Percentiles rank a stretch among this genome's conserved stretches.
Evolutionary conservation across 2,329 filamentous ascomycete genomes (phyloP).

Genomic region (Neonectria faginata): DNA sequence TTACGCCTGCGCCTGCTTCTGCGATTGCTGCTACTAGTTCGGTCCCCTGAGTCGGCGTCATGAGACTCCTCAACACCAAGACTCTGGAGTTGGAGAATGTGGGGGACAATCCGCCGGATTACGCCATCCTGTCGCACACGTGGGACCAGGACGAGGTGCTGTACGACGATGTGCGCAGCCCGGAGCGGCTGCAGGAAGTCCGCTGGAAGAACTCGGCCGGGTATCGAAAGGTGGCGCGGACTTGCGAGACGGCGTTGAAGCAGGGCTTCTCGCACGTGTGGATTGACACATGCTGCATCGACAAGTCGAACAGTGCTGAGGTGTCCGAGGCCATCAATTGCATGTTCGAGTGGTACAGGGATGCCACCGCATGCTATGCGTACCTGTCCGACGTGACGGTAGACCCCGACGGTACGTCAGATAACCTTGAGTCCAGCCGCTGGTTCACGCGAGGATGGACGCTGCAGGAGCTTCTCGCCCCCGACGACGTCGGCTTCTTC

Average conservation of each 20-base stretch:
- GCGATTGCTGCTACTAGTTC: not conserved
- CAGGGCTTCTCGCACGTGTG: slow-evolving; percentile 41
- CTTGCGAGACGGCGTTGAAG: slow-evolving; percentile 40
- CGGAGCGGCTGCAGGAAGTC: slow-evolving; percentile 36
- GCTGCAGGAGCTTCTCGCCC: slow-evolving; percentile 43
- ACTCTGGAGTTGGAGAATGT: slow-evolving; percentile 41
- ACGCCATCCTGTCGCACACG: slow-evolving; percentile 46
- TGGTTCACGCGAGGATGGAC: slow-evolving; percentile 45
- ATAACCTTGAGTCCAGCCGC: slow-evolving; percentile 39
- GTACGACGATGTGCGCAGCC: slow-evolving; percentile 39
- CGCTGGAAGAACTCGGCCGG: slow-evolving; percentile 36
- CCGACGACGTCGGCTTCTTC: slow-evolving; percentile 44
- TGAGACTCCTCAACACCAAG: slow-evolving; percentile 46
- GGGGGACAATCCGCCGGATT: slow-evolving; percentile 34
- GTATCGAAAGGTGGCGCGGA: slow-evolving; percentile 39
- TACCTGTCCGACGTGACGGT: slow-evolving; percentile 41
- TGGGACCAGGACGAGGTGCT: slow-evolving; percentile 44
- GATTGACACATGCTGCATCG: slow-evolving; percentile 47
- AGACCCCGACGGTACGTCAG: slow-evolving; percentile 27
- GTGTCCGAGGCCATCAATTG: slow-evolving; percentile 44
- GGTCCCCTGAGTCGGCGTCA: slow-evolving; percentile 22
- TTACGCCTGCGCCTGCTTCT: slow-evolving; percentile 1
- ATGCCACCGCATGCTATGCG: slow-evolving; percentile 38
- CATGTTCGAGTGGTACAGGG: slow-evolving; percentile 45
- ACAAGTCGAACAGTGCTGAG: slow-evolving; percentile 44